Conservation (phyloP, 805 yeast genomes). For the Nakazawaea laoshanensis region DNA sequence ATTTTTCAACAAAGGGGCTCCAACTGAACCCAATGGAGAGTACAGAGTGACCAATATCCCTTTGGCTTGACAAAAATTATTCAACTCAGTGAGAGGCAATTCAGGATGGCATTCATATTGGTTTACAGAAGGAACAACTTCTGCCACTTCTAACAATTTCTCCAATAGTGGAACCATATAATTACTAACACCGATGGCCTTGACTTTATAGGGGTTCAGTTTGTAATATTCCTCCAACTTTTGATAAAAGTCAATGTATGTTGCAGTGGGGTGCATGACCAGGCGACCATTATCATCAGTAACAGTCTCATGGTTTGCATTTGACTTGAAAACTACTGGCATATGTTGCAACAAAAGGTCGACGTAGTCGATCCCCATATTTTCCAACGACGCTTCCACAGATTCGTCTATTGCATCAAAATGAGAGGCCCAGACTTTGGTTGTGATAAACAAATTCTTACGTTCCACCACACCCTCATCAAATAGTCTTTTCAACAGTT, state of each 20-base stretch:
- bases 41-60: constrained; percentile 68
- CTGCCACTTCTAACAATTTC: constrained; percentile 63
- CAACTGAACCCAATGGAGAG: constrained; percentile 70
- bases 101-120: constrained; percentile 93
- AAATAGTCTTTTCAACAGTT: constrained; percentile 37
- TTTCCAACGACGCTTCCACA: constrained; percentile 25
- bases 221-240: constrained; percentile 65
- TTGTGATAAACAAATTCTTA: constrained; percentile 58
- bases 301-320: constrained; percentile 16
- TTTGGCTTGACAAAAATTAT: constrained; percentile 48
- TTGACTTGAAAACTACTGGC: constrained; percentile 25
- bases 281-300: constrained; percentile 17
- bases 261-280: constrained; percentile 8
- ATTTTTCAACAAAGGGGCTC: constrained; percentile 18
- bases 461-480: constrained; percentile 36
- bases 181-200: constrained; percentile 79
- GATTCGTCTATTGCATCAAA: constrained; percentile 25
- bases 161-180: constrained; percentile 59
- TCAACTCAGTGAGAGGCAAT: constrained; percentile 61
- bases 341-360: constrained; percentile 39
- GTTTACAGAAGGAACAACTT: constrained; percentile 67
- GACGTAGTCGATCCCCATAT: constrained; percentile 30
- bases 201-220: constrained; percentile 48
- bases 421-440: constrained; percentile 41
- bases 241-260: constrained; percentile 54